Base-by-base conservation (phyloP, 192 early-diverging fungal species). In the Gonapodya sp. region DNA sequence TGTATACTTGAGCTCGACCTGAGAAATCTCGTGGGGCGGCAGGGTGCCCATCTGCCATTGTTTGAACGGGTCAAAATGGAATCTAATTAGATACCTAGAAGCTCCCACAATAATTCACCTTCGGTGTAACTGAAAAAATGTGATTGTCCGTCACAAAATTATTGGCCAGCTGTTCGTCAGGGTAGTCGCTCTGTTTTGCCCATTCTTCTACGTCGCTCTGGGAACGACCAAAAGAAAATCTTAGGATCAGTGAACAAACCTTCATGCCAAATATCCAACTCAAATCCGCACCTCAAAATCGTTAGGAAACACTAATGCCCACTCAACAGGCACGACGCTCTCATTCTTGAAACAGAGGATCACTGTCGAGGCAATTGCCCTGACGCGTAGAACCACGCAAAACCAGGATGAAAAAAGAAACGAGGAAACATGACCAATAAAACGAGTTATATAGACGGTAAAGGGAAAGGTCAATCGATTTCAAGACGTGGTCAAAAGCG, bases 301-400 rank as follows among this genome's bases (percentile, higher is more conserved):
- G 79, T 89, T 89, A 0, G 87, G 89, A 77, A 90, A 90, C 35
- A 84, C 81, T 73, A 83, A 89, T 14, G 83, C 83, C 89, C 89
- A 90, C 35, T 89, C 89, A 0, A 90, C 88, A 24, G 88, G 85
- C 0, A 90, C 89, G 31, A 90, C 89, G 2, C 89, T 88, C 34
- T 83, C 81, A 79, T 90, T 90, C 36, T 84, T 86, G 1, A 90
- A 78, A 73, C 81, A 84, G 35, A 90, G 35, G 37, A 87, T 82
- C 64, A 88, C 79, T 18, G 83, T n/a, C n/a, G n/a, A n/a, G n/a
- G n/a, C n/a, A n/a, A n/a, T n/a, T n/a, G n/a, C n/a, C n/a, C n/a
- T n/a, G n/a, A n/a, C n/a, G n/a, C n/a, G n/a, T n/a, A n/a, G n/a
- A n/a, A n/a, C n/a, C n/a, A n/a, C n/a, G n/a, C n/a, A n/a, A n/a